A percentile compares a stretch with the other conserved stretches of the same genome.
These are phyloP conservation scores for Salvia splendens DNA, from an alignment of 257 asterid species.

Conservation along the genomic window DNA sequence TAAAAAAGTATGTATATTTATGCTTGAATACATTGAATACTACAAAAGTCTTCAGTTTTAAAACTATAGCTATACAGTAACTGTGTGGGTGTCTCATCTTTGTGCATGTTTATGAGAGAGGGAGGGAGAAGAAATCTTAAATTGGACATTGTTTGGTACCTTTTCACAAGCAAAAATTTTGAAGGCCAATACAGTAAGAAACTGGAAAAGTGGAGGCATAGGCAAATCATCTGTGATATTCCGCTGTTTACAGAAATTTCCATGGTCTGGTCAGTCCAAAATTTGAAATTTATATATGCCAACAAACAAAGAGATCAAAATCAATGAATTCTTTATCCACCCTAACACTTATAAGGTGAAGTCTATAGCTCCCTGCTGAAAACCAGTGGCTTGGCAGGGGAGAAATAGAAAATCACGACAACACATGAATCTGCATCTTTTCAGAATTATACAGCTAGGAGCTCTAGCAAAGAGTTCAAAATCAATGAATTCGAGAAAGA, in stretches of 20 bases:
- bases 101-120: too few relatives aligned
- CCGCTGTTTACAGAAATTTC: conserved; percentile 51
- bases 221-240: conserved; percentile 71
- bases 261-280: conserved; percentile 25
- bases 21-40: background rate
- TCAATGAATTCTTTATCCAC: background rate
- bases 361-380: conserved; percentile 2
- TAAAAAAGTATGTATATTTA: background rate
- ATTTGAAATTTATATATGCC: conserved; percentile 8
- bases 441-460: background rate
- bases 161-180: conserved; percentile 72
- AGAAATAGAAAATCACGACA: background rate
- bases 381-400: background rate
- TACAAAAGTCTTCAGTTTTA: conserved; percentile 3
- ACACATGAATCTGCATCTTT: background rate
- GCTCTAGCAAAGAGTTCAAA: conserved; percentile 23
- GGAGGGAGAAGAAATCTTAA: background rate
- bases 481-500: conserved; percentile 19
- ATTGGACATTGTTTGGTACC: conserved; percentile 42
- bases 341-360: conserved; percentile 14
- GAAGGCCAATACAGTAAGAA: conserved; percentile 82
- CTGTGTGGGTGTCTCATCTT: background rate
- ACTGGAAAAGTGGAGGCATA: conserved; percentile 94
- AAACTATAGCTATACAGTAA: background rate
- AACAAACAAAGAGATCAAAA: background rate